These are phyloP conservation scores for Arachis monticola DNA, from an alignment of 331 rosid genomes.

Conservation along the genomic window DNA sequence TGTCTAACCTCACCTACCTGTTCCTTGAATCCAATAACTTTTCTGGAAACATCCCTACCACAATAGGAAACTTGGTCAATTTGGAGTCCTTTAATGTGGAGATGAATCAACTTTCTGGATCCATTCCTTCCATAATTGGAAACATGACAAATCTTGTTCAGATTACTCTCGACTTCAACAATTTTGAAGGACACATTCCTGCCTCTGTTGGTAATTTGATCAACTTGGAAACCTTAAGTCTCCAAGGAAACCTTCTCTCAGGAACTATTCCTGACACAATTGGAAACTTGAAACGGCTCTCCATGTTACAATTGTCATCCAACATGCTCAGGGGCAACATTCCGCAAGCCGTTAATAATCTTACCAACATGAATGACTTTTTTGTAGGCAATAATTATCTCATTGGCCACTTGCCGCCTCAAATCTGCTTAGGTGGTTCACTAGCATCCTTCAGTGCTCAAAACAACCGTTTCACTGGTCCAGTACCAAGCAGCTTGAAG, in stretches of 20 bases:
- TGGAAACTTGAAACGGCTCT: slow-evolving; percentile 23
- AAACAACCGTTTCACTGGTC: no score
- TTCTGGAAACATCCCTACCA: slow-evolving; percentile 35
- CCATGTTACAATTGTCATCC: not conserved
- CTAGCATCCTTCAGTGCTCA: not conserved
- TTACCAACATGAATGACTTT: not conserved
- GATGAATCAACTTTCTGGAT: slow-evolving; percentile 14
- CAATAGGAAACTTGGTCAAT: slow-evolving; percentile 39
- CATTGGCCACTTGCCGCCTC: slow-evolving; percentile 42
- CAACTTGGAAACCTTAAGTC: not conserved
- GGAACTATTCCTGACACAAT: slow-evolving; percentile 21
- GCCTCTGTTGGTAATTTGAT: slow-evolving; percentile 23
- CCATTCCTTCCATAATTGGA: slow-evolving; percentile 26
- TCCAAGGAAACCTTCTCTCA: not conserved
- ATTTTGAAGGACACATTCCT: slow-evolving; percentile 31
- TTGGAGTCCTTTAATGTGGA: not conserved
- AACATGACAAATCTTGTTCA: not conserved
- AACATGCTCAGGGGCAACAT: slow-evolving; percentile 29
- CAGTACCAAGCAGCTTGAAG: no score
- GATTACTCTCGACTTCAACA: not conserved
- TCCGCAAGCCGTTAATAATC: slow-evolving; percentile 13
- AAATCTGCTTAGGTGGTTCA: slow-evolving; percentile 30
- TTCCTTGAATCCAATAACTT: not conserved
- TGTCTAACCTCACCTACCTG: slow-evolving; percentile 26
- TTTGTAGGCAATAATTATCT: not conserved